A percentile compares a stretch with the other conserved stretches of the same genome.
Evolutionary conservation across 768 basidiomycete species (phyloP).

Genomic region (Agrocybe praecox): DNA sequence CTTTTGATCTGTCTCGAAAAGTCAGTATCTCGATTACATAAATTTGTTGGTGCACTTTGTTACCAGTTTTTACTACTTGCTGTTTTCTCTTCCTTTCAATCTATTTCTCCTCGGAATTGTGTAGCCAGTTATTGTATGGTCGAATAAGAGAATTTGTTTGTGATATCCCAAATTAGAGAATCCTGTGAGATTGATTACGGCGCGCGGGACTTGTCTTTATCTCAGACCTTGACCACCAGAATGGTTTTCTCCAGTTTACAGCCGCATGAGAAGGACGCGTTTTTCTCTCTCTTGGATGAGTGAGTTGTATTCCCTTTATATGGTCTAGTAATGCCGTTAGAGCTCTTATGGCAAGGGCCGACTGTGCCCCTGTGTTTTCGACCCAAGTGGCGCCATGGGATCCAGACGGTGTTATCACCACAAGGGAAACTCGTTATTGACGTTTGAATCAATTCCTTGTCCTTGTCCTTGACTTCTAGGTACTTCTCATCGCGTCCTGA

Average conservation of each 20-base stretch:
- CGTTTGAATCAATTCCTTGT: conserved; percentile 12
- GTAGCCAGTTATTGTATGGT: conserved; percentile 20
- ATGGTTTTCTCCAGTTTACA: conserved; percentile 79
- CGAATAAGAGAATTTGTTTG: conserved; percentile 10
- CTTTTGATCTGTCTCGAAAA: conserved; percentile 11
- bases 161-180: not conserved
- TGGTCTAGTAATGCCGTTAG: conserved; percentile 2
- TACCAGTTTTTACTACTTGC: conserved; percentile 4
- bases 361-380: conserved; percentile 17
- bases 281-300: conserved; percentile 83
- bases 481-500: conserved; percentile 78
- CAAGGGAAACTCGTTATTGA: not conserved
- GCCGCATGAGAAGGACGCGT: conserved; percentile 74
- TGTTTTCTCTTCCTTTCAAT: conserved; percentile 13
- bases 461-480: conserved; percentile 34
- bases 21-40: conserved; percentile 5
- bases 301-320: conserved; percentile 36
- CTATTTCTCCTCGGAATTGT: conserved; percentile 16
- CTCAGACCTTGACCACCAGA: conserved; percentile 11
- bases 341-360: conserved; percentile 7
- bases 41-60: conserved; percentile 12
- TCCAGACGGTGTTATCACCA: no score
- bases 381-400: not conserved
- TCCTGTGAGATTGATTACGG: not conserved
- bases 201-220: not conserved